Evolutionary conservation across 805 yeast genomes (phyloP).

Genomic region (Wickerhamomyces sydowiorum): DNA sequence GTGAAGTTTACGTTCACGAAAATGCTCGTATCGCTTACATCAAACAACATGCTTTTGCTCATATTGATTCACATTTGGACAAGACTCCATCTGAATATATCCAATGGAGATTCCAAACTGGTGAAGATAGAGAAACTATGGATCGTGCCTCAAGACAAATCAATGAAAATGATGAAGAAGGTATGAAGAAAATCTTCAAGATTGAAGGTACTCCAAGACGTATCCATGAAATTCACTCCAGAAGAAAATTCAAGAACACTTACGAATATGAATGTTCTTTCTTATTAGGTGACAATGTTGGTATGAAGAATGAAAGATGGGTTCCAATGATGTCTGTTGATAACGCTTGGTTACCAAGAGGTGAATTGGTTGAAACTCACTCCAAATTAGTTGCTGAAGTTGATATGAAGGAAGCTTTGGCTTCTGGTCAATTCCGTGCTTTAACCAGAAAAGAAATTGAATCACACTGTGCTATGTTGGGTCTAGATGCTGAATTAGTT

Average conservation of each 20-base stretch:
- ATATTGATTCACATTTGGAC: slow-evolving; percentile 97
- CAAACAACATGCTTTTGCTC: slow-evolving; percentile 99
- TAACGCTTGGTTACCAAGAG: slow-evolving; percentile 99
- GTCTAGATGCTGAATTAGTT: slow-evolving; percentile 98
- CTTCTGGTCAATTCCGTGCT: slow-evolving; percentile 99
- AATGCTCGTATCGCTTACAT: slow-evolving; percentile 99
- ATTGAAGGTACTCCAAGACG: slow-evolving; percentile 98
- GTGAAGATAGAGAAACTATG: slow-evolving; percentile 99
- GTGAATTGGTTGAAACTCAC: slow-evolving; percentile 95
- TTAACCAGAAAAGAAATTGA: slow-evolving; percentile 99
- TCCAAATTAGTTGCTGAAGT: slow-evolving; percentile 99
- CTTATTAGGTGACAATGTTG: slow-evolving; percentile 96
- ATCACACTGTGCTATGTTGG: slow-evolving; percentile 97
- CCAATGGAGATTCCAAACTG: slow-evolving; percentile 99
- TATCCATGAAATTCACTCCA: slow-evolving; percentile 86
- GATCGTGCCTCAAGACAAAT: slow-evolving; percentile 99
- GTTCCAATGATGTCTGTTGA: slow-evolving; percentile 99
- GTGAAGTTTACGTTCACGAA: slow-evolving; percentile 99
- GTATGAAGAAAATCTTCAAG: slow-evolving; percentile 99
- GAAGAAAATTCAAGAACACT: slow-evolving; percentile 99
- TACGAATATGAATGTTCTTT: slow-evolving; percentile 99
- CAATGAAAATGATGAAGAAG: slow-evolving; percentile 93
- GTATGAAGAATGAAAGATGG: slow-evolving; percentile 99
- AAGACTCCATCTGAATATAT: slow-evolving; percentile 99
- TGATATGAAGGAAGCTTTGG: slow-evolving; percentile 99